phyloP scores from a whole-genome alignment of 2,329 filamentous ascomycete species.

The Metarhizium robertsii region DNA sequence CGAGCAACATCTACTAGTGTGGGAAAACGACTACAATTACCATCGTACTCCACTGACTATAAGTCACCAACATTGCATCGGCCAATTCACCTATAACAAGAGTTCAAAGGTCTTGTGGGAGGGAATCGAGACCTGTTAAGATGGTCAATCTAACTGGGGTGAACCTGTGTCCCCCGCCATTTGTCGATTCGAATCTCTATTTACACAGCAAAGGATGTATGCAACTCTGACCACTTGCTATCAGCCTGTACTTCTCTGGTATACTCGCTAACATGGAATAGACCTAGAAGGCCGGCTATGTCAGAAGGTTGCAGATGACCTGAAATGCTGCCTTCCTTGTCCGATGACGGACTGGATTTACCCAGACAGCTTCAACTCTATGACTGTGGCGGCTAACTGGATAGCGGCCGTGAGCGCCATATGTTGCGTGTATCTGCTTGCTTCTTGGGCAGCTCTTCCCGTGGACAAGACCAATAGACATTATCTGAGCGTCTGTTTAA shows the following conservation, averaged over 20 bases:
- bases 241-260: conserved; percentile 5
- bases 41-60: neutral
- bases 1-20: neutral
- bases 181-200: conserved; percentile 56
- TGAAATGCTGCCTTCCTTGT: conserved; percentile 81
- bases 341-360: conserved; percentile 73
- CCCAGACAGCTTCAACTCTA: conserved; percentile 45
- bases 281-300: conserved; percentile 49
- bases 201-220: conserved; percentile 56
- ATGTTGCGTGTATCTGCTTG: conserved; percentile 64
- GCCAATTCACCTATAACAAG: neutral
- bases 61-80: neutral
- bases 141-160: conserved; percentile 30
- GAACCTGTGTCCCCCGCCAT: conserved; percentile 55
- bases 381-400: conserved; percentile 68
- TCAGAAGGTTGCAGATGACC: conserved; percentile 34
- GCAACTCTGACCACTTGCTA: neutral
- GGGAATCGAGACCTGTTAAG: conserved; percentile 2
- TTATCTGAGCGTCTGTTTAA: conserved; percentile 84
- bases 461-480: conserved; percentile 86
- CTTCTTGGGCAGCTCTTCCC: conserved; percentile 73
- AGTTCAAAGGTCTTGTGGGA: neutral
- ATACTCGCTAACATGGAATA: conserved; percentile 19
- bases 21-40: neutral
- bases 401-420: conserved; percentile 66